Evolutionary conservation across 139 green algal genomes (phyloP).

Genomic region (Chlamydomonas incerta): DNA sequence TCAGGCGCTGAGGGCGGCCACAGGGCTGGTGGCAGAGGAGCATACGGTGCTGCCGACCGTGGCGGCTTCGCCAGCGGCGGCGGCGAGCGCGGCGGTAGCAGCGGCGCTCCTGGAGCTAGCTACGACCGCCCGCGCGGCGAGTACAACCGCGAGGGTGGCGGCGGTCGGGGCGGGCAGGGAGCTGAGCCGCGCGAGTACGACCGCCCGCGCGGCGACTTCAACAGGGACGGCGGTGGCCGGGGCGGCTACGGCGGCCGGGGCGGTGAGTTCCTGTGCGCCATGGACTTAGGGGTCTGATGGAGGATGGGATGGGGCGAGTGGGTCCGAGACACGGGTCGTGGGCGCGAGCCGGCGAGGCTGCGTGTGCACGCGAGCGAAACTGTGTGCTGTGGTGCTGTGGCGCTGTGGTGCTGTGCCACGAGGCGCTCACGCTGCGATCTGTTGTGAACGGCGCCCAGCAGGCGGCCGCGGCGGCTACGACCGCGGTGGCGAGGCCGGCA

Average conservation of each 20-base stretch:
- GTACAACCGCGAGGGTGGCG: background rate
- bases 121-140: background rate
- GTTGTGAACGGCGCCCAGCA: too few species aligned
- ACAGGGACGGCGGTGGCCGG: background rate
- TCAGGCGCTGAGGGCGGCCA: background rate
- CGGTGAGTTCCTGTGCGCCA: background rate
- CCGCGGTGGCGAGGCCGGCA: background rate
- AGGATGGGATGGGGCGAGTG: background rate
- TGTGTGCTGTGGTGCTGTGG: background rate
- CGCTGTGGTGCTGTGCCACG: background rate
- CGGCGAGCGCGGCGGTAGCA: background rate
- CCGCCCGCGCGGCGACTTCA: too few species aligned
- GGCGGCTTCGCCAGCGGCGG: background rate
- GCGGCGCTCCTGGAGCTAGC: background rate
- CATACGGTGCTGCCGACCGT: background rate
- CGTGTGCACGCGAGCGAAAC: background rate
- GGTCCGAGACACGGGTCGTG: background rate
- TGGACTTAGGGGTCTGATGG: background rate
- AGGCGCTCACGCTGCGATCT: background rate
- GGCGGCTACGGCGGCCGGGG: background rate
- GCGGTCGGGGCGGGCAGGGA: background rate
- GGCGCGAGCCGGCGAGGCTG: too few species aligned
- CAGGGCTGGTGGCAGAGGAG: background rate
- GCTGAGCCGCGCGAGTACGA: background rate
- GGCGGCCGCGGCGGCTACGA: conserved; percentile 11